Percentiles rank a stretch among this genome's conserved stretches.
Evolutionary conservation across 257 asterid species (phyloP).

Genomic region (Lithospermum erythrorhizon): DNA sequence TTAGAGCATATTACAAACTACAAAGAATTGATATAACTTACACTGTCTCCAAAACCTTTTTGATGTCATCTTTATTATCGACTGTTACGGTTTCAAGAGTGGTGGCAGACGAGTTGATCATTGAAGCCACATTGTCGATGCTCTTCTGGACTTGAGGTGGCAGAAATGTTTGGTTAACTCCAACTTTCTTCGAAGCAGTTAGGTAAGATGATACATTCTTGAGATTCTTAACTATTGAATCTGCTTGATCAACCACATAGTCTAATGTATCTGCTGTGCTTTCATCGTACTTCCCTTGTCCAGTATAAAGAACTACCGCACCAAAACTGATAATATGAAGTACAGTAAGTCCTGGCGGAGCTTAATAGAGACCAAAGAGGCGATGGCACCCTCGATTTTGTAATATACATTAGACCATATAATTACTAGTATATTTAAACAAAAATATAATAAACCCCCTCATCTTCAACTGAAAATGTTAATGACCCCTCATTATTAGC

Average conservation of each 20-base stretch:
- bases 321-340: constrained; percentile 53
- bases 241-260: constrained; percentile 58
- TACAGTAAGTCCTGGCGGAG: too few species aligned
- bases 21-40: constrained; percentile 20
- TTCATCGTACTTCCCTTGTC: constrained; percentile 68
- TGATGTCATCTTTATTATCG: constrained; percentile 49
- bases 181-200: constrained; percentile 47
- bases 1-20: neutral
- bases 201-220: constrained; percentile 59
- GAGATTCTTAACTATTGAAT: constrained; percentile 52
- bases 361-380: neutral
- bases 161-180: constrained; percentile 38
- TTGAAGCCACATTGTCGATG: constrained; percentile 54
- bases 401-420: constrained; percentile 35
- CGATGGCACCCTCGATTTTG: constrained; percentile 49
- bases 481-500: too few species aligned
- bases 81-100: constrained; percentile 59
- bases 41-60: constrained; percentile 46
- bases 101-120: constrained; percentile 53
- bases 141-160: constrained; percentile 51
- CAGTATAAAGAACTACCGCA: constrained; percentile 62
- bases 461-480: too few species aligned
- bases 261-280: constrained; percentile 44
- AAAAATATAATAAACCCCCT: too few species aligned
- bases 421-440: too few species aligned